phyloP scores from a whole-genome alignment of 345 rosid genomes.

The Gossypium ekmanianum region DNA sequence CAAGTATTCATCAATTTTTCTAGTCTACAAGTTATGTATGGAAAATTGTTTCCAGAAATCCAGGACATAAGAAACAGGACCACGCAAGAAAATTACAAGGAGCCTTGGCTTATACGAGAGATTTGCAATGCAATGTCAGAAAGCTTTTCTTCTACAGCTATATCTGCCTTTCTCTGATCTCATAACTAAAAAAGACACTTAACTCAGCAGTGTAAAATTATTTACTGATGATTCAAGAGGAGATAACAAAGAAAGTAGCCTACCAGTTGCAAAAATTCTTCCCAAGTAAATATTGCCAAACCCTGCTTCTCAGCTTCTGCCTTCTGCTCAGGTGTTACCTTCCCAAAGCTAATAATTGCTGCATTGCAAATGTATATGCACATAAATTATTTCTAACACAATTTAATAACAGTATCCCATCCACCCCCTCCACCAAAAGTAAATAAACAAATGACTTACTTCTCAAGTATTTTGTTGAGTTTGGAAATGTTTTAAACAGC shows the following conservation, averaged over 20 bases:
- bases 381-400: slow-evolving; percentile 10
- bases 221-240: not conserved
- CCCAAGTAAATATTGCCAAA: slow-evolving; percentile 68
- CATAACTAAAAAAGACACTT: not conserved
- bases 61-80: not conserved
- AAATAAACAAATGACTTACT: slow-evolving; percentile 46
- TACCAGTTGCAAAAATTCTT: slow-evolving; percentile 76
- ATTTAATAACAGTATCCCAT: not conserved
- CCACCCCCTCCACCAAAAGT: slow-evolving; percentile 25
- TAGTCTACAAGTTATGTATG: not conserved
- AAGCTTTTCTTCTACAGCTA: not conserved
- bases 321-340: slow-evolving; percentile 56
- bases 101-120: not conserved
- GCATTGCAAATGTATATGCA: slow-evolving; percentile 21
- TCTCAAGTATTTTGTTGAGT: slow-evolving; percentile 51
- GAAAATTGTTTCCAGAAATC: slow-evolving; percentile 3
- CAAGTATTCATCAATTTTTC: not conserved
- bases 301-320: slow-evolving; percentile 61
- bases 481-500: slow-evolving; percentile 80
- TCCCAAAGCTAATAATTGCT: slow-evolving; percentile 97
- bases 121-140: not conserved
- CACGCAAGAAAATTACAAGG: not conserved
- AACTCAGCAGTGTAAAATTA: not conserved
- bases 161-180: not conserved
- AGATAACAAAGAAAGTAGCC: slow-evolving; percentile 13